Evolutionary conservation across 352 stramenopile species (phyloP).

Genomic region (Phytophthora palmivora): DNA sequence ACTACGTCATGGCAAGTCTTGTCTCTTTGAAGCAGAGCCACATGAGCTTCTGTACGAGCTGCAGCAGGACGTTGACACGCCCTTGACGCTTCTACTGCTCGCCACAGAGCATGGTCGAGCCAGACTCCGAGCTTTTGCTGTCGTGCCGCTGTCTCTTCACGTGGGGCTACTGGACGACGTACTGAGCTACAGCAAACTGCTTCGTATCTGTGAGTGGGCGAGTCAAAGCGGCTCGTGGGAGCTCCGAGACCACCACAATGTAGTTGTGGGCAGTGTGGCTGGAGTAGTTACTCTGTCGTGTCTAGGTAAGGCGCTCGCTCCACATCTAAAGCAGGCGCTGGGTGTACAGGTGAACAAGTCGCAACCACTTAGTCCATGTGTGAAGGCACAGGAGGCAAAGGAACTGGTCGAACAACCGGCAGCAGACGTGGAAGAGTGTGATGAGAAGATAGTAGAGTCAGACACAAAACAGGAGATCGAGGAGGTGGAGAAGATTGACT

Average conservation of each 20-base stretch:
- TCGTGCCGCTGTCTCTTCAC: slow-evolving; percentile 40
- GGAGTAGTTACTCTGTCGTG: slow-evolving; percentile 53
- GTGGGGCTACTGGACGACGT: slow-evolving; percentile 20
- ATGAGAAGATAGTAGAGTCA: neutral
- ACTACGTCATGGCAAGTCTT: slow-evolving; percentile 52
- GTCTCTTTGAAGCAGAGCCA: slow-evolving; percentile 53
- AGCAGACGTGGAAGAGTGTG: neutral
- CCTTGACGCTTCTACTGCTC: slow-evolving; percentile 49
- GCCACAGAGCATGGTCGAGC: slow-evolving; percentile 39
- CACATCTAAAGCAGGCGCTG: slow-evolving; percentile 40
- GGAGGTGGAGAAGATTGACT: slow-evolving; percentile 28
- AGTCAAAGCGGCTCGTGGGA: slow-evolving; percentile 43
- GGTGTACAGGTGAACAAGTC: slow-evolving; percentile 39
- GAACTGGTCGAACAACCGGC: neutral
- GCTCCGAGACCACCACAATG: slow-evolving; percentile 40
- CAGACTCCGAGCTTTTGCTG: slow-evolving; percentile 44
- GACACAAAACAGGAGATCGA: neutral
- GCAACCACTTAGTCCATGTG: slow-evolving; percentile 10
- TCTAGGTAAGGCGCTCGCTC: slow-evolving; percentile 46
- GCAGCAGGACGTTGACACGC: slow-evolving; percentile 27
- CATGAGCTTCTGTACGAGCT: slow-evolving; percentile 36
- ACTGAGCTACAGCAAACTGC: slow-evolving; percentile 9
- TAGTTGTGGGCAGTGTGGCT: slow-evolving; percentile 24
- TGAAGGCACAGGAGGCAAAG: slow-evolving; percentile 6
- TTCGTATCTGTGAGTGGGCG: slow-evolving; percentile 56